Percentiles rank a stretch among this genome's conserved stretches.
Evolutionary conservation across 2,329 filamentous ascomycete genomes (phyloP).

Genomic region (Leptographium flavum): DNA sequence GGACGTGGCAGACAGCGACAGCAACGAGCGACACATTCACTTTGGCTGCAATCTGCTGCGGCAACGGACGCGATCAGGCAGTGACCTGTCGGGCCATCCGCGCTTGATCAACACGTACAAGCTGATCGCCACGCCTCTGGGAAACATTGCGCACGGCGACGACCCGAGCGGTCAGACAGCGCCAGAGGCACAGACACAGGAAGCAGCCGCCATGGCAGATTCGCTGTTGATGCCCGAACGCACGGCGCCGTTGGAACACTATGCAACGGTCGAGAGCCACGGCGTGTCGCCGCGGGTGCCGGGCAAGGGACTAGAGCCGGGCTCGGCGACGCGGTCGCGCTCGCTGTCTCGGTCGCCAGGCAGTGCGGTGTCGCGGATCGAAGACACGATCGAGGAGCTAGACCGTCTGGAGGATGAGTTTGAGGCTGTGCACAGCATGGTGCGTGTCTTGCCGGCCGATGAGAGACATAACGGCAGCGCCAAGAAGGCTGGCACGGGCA

Average conservation of each 20-base stretch:
- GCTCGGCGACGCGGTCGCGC: slow-evolving; percentile 1
- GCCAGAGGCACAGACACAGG: neutral
- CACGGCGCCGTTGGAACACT: neutral
- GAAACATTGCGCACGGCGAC: slow-evolving; percentile 3
- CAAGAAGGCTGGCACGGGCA: slow-evolving; percentile 4
- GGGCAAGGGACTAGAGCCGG: neutral
- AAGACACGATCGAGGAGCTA: slow-evolving; percentile 49
- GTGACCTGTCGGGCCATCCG: slow-evolving; percentile 11
- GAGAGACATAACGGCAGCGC: neutral
- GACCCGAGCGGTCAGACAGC: neutral
- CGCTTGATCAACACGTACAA: slow-evolving; percentile 25
- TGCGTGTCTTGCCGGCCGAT: slow-evolving; percentile 17
- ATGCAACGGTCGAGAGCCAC: neutral
- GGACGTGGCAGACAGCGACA: slow-evolving; percentile 2
- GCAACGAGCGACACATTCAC: slow-evolving; percentile 18
- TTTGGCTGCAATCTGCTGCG: slow-evolving; percentile 40
- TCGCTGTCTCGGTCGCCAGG: slow-evolving; percentile 6
- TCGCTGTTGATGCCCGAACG: slow-evolving; percentile 3
- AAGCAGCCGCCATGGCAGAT: slow-evolving; percentile 6
- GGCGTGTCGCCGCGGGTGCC: slow-evolving; percentile 3
- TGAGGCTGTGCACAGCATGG: slow-evolving; percentile 33
- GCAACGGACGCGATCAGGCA: slow-evolving; percentile 17
- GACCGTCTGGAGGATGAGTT: slow-evolving; percentile 48
- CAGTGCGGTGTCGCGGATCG: slow-evolving; percentile 29
- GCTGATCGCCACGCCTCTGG: slow-evolving; percentile 32